Base-by-base conservation (phyloP, 345 rosid genomes). In the Citrus inodora region DNA sequence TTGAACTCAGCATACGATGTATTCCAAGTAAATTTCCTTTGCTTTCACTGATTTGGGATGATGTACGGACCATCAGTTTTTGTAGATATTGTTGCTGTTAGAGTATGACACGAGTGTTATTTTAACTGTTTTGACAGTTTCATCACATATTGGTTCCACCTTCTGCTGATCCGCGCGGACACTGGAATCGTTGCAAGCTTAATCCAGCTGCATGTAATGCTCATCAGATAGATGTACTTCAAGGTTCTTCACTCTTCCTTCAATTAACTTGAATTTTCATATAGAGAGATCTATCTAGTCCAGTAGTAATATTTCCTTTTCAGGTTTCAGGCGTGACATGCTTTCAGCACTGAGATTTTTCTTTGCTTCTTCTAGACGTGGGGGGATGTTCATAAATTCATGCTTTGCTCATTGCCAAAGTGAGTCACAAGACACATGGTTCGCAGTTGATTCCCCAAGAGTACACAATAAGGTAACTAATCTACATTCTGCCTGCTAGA, bases 321-420 rank as follows among this genome's bases (percentile, higher is more conserved):
- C 81, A 95, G 98, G 95, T 80, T 88, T 96, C 78, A 89, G 99
- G 88, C 75, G 56, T 27, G 90, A 89, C 77, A 94, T 96, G 99
- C 80, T 96, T 70, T 77, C 28, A 70, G 89, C 93, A 22, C 66
- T 92, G 42, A 60, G 70, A 62, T 71, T 77, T n/a, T 92, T 91
- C 80, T 80, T 77, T 32, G 82, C 28, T 67, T 48, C 78, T 77
- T 88, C 95, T 14, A 74, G 65, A 16, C 76, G 84, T 68, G 94
- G 89, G 17, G 99, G 98, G 28, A 89, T 94, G 95, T 96, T 88
- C 77, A 86, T 96, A 86, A 92, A 94, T 78, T 91, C 99, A 17
- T 96, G 98, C 82, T 94, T 96, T 68, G 95, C 94, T 86, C 99
- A 96, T 87, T 96, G 99, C 81, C 98, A 96, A 82, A 94, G 98